These are phyloP conservation scores for Penicillium robsamsonii DNA, from an alignment of 495 filamentous ascomycete species.

Conservation along the genomic window DNA sequence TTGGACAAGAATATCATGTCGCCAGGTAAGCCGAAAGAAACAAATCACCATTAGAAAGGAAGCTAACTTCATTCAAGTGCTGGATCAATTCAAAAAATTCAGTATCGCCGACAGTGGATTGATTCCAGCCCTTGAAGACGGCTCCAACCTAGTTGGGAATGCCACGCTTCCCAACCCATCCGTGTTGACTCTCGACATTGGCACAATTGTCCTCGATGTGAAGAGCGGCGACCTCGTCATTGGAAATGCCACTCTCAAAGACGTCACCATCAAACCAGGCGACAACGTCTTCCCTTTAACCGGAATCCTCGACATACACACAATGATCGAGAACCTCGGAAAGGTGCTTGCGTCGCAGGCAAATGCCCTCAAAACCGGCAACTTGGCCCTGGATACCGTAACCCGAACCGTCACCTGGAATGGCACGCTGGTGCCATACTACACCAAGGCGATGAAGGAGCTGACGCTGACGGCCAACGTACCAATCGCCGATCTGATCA, in stretches of 20 bases:
- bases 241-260: conserved; percentile 36
- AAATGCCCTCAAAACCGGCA: conserved; percentile 30
- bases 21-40: conserved; percentile 27
- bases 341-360: conserved; percentile 30
- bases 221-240: conserved; percentile 7
- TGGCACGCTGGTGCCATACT: conserved; percentile 39
- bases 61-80: conserved; percentile 22
- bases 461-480: conserved; percentile 36
- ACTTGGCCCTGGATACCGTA: conserved; percentile 32
- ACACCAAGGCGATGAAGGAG: conserved; percentile 38
- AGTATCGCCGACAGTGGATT: conserved; percentile 5
- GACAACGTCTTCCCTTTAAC: conserved; percentile 54
- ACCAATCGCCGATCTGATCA: conserved; percentile 27
- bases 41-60: background rate
- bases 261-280: conserved; percentile 59
- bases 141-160: conserved; percentile 5
- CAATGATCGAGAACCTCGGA: conserved; percentile 31
- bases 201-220: conserved; percentile 4
- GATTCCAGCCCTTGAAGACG: background rate
- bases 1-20: conserved; percentile 39
- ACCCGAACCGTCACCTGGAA: conserved; percentile 35
- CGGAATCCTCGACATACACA: conserved; percentile 33
- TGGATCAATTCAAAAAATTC: conserved; percentile 25
- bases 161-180: conserved; percentile 7
- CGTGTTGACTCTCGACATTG: conserved; percentile 6